Evolutionary conservation across 768 basidiomycete genomes (phyloP), one percentile per base, ranked within the genome.

Genomic region (Erythrobasidium yunnanense): DNA sequence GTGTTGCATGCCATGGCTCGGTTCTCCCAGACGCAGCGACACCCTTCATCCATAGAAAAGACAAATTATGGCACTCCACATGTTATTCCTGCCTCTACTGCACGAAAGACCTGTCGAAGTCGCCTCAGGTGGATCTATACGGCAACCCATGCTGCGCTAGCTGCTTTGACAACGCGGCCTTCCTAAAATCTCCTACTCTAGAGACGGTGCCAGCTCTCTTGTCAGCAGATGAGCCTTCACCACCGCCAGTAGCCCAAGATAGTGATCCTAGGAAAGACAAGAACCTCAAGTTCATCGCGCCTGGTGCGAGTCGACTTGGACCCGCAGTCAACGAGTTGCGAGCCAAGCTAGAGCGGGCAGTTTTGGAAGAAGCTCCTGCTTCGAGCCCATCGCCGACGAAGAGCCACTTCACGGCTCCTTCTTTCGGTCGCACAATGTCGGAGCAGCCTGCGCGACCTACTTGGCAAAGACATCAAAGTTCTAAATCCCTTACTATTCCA

Each of bases 21-120:
- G 60, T 63, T 2, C 22, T 63, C n/a, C 60, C 60, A 2, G 60
- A 63, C 27, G 60, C 60, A 1, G 60, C 60, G 6, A n/a, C 22
- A 11, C 60, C 60, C n/a, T 63, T 63, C 60, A 32, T 63, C 4
- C 60, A 63, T n/a, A 20, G 29, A 18, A 50, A 49, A 32, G 49
- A 63, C 17, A 63, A 50, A 32, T 49, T 63, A 4, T 63, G 60
- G 60, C 60, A 63, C 22, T n/a, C 60, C 5, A 22, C 60, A 6
- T 63, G 60, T 32, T 63, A 63, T 51, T n/a, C 60, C 4, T 63
- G 60, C 27, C 45, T 63, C 3, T 63, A 63, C 49, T 63, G 60
- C 47, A 8, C 8, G 15, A 32, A 22, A 7, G 60, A 63, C 33
- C 60, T 63, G 22, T 63, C 60, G 11, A 63, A 52, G 47, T 30